Conservation (phyloP, 2,329 filamentous ascomycete species). For the Cercospora sesami region DNA sequence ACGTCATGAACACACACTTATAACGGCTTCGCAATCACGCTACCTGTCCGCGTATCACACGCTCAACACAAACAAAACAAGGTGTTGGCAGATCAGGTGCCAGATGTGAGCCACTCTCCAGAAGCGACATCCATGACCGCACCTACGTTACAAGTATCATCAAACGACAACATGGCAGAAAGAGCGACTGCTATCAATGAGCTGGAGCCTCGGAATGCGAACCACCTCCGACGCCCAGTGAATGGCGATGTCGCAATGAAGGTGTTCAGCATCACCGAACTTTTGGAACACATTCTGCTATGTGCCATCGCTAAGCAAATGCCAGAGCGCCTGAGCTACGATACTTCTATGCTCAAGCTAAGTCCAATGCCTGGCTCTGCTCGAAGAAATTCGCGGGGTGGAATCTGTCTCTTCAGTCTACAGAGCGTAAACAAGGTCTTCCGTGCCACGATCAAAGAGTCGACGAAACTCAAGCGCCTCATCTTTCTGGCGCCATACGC, state of each 20-base stretch:
- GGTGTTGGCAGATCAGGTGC: no score
- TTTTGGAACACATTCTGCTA: conserved; percentile 1
- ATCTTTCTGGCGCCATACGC: neutral
- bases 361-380: neutral
- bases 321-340: neutral
- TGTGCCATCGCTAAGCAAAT: neutral
- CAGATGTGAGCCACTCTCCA: no score
- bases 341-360: neutral
- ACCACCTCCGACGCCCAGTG: no score
- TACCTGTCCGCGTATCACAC: no score
- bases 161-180: no score
- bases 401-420: neutral
- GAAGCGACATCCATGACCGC: no score
- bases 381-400: neutral
- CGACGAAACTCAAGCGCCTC: neutral
- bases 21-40: no score
- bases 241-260: neutral
- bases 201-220: no score
- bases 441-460: neutral
- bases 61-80: no score
- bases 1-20: no score
- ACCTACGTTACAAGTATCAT: no score
- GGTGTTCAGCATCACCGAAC: neutral
- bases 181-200: no score
- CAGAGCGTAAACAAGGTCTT: neutral